Base-by-base conservation (phyloP, 345 rosid genomes). In the Clarkia xantiana region DNA sequence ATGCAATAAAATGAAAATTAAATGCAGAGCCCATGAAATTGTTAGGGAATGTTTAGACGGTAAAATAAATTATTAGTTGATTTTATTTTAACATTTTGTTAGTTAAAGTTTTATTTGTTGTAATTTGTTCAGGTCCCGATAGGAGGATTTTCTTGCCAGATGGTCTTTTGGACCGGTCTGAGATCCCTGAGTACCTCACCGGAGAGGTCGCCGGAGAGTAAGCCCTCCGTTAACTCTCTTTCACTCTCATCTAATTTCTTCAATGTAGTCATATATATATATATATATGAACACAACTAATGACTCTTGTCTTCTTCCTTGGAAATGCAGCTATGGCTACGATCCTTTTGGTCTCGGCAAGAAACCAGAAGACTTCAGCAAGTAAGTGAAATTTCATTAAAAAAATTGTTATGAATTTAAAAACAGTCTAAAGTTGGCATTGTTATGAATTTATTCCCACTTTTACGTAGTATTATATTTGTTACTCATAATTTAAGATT, bases 131-230 rank as follows among this genome's bases (percentile, higher is more conserved):
- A 85, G 97, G 97, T 61, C 97, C 97, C 11, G 95, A 90, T 62
- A 74, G 97, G 64, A 90, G 95, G 71, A 79, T 90, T 47, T 90
- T 90, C 86, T 73, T 90, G 70, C 95, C 95, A 0, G 94, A 86
- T 8, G 97, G 95, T 51, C 86, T 90, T 51, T 60, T 90, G 79
- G 97, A 90, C 70, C 68, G 88, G 61, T 81, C 97, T 47, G 95
- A 90, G 71, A 71, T 90, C 64, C 97, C 97, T 18, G 97, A 76
- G 70, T 90, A 90, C 79, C 72, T 90, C 74, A 86, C 58, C 41
- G 97, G 97, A 63, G 97, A 86, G 71, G 97, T 90, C 53, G 82
- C 97, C 13, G 96, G 93, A 73, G 93, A 83, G 93, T 82, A 63
- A 79, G 94, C 67, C 40, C 43, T 50, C 25, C 42, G 11, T 14